These are phyloP conservation scores for Arthroderma sp. DNA, from an alignment of 2,329 filamentous ascomycete genomes.

Conservation along the genomic window DNA sequence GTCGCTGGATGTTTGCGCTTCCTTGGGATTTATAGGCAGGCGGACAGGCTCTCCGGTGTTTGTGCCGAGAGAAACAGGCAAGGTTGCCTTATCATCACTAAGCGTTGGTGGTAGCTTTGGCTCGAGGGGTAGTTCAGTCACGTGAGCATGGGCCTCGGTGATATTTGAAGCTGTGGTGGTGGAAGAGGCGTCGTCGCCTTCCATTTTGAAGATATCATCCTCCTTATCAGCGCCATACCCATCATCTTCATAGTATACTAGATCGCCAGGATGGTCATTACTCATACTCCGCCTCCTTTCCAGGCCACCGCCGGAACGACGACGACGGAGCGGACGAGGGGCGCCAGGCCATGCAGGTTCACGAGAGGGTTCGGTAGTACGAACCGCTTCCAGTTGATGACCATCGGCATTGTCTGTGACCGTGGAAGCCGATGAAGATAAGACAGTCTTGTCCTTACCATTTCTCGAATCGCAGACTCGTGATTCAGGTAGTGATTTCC, in stretches of 20 bases:
- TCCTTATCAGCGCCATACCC: constrained; percentile 70
- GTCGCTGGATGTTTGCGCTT: constrained; percentile 45
- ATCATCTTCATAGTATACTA: constrained; percentile 86
- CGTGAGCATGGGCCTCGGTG: not conserved
- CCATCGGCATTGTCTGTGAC: constrained; percentile 1
- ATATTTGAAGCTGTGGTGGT: not conserved
- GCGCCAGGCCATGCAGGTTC: not conserved
- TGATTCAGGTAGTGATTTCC: constrained; percentile 5
- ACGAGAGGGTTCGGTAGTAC: constrained; percentile 27
- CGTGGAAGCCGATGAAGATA: constrained; percentile 7
- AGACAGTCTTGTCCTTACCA: constrained; percentile 3
- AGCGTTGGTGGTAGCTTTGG: constrained; percentile 3
- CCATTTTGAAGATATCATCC: constrained; percentile 57
- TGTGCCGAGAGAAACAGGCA: constrained; percentile 9
- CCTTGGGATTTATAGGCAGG: constrained; percentile 59
- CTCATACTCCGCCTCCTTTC: constrained; percentile 61
- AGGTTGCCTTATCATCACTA: constrained; percentile 4
- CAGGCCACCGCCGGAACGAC: constrained; percentile 78
- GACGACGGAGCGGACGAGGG: constrained; percentile 38
- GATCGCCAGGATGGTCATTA: constrained; percentile 53
- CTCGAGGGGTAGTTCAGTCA: not conserved
- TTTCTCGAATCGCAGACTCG: not conserved
- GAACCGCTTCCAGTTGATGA: constrained; percentile 13
- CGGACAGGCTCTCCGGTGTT: constrained; percentile 17
- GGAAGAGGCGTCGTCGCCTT: constrained; percentile 31